Base-by-base conservation (phyloP, 2,329 filamentous ascomycete genomes). In the Venturia oleaginea region DNA sequence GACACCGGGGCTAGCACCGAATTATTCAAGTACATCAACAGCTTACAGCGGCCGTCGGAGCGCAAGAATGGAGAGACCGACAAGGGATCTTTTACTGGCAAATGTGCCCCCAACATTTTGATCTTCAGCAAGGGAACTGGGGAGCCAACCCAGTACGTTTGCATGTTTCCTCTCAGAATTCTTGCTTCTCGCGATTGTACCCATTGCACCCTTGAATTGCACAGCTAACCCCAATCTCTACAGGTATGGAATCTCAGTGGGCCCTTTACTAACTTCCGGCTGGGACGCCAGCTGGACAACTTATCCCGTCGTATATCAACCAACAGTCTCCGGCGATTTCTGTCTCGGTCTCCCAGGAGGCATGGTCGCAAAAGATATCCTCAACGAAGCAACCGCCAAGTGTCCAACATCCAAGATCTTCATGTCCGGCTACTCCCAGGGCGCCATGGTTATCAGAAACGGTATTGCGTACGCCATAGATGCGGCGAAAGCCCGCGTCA, bases 41-140 rank as follows among this genome's bases (percentile, higher is more conserved):
- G 42, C n/a, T 37, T 1, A 19, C 42, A 43, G 24, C 51, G 43
- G 42, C 61, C 61, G 42, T 5, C 13, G 24, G 38, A 37, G 61
- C 34, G 38, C 27, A 37, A 17, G 24, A 24, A 1, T 46, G 61
- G 61, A 37, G 61, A 62, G 40, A 46, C 32, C n/a, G 40, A 62
- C 17, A 62, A 46, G 48, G 62, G 48, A 4, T 22, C 54, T 22
- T 64, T 17, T 22, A 64, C 38, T 43, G 62, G 46, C 1, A 40
- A 24, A 17, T 64, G 62, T 42, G 30, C 46, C 11, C 30, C 30
- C 27, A 64, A 65, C 37, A 65, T 63, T 24, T 22, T 65, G 37
- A 63, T 65, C 7, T 64, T 60, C 42, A 34, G 62, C 42, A 63
- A 59, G 43, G 64, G 64, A n/a, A 65, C 64, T 6, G 4, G 40